Evolutionary conservation across 495 filamentous ascomycete genomes (phyloP).

Genomic region (Penicillium riverlandense): DNA sequence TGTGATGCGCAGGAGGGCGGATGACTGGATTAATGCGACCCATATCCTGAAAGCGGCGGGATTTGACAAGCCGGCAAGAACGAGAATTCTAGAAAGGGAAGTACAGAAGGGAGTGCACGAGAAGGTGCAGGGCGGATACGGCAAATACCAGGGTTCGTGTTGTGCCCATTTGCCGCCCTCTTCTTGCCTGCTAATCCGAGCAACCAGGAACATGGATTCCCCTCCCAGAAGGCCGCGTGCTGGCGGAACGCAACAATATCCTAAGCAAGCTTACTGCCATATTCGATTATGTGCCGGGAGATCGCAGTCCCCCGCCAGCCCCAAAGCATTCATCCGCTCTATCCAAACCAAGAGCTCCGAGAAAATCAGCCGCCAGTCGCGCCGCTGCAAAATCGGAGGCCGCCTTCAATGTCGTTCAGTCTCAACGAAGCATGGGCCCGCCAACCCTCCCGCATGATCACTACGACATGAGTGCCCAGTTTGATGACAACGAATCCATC

Average conservation of each 20-base stretch:
- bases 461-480: slow-evolving; percentile 48
- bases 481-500: slow-evolving; percentile 73
- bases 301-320: slow-evolving; percentile 83
- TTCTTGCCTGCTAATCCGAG: neutral
- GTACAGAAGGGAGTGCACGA: slow-evolving; percentile 95
- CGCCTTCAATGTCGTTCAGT: slow-evolving; percentile 31
- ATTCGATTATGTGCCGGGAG: slow-evolving; percentile 81
- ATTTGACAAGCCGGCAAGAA: slow-evolving; percentile 85
- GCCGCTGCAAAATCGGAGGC: slow-evolving; percentile 27
- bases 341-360: slow-evolving; percentile 62
- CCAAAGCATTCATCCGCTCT: slow-evolving; percentile 73
- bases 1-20: slow-evolving; percentile 82
- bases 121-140: slow-evolving; percentile 96
- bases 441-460: slow-evolving; percentile 46
- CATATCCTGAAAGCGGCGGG: slow-evolving; percentile 87
- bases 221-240: slow-evolving; percentile 66
- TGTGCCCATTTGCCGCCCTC: neutral
- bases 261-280: slow-evolving; percentile 75
- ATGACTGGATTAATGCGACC: slow-evolving; percentile 93
- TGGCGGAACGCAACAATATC: slow-evolving; percentile 80
- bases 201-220: slow-evolving; percentile 91
- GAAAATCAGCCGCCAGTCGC: slow-evolving; percentile 29
- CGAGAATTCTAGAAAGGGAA: slow-evolving; percentile 89
- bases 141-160: slow-evolving; percentile 84
- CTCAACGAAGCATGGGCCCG: slow-evolving; percentile 35